Conservation (phyloP, 2,329 filamentous ascomycete genomes). For the Colletotrichum sp. region DNA sequence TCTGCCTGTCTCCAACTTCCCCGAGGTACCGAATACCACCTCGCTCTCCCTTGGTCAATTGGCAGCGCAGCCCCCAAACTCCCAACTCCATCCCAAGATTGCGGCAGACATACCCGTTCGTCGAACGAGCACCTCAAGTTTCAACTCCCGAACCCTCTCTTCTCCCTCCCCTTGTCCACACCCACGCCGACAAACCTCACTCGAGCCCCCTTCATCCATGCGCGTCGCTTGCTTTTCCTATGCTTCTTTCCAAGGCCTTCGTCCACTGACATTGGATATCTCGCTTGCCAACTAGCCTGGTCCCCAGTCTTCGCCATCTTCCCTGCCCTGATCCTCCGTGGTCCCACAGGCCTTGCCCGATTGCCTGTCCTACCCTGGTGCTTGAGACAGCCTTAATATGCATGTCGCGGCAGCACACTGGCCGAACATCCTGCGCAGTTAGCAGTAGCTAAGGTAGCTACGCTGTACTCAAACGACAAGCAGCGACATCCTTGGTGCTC, state of each 20-base stretch:
- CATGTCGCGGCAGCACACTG: constrained; percentile 14
- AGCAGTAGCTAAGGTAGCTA: neutral
- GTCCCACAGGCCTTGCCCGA: constrained; percentile 14
- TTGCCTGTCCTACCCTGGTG: constrained; percentile 18
- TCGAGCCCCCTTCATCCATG: neutral
- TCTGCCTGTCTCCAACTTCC: neutral
- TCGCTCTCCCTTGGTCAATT: neutral
- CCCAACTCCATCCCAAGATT: neutral
- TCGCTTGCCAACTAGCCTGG: constrained; percentile 20
- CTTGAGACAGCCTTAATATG: constrained; percentile 22
- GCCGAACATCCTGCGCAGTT: neutral
- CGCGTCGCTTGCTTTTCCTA: constrained; percentile 6
- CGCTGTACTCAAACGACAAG: neutral
- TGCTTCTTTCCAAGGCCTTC: neutral
- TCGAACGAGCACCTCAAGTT: neutral
- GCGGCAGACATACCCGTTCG: neutral
- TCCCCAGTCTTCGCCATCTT: constrained; percentile 21
- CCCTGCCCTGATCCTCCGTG: constrained; percentile 20
- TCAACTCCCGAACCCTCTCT: neutral
- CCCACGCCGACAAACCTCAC: neutral
- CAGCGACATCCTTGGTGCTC: constrained; percentile 21
- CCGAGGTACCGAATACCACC: neutral
- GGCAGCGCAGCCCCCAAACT: neutral
- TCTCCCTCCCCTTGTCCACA: neutral
- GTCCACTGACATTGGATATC: constrained; percentile 21